Evolutionary conservation across 2,329 filamentous ascomycete genomes (phyloP), one percentile per base, ranked within the genome.

Genomic region (Nannizzia gypsea): DNA sequence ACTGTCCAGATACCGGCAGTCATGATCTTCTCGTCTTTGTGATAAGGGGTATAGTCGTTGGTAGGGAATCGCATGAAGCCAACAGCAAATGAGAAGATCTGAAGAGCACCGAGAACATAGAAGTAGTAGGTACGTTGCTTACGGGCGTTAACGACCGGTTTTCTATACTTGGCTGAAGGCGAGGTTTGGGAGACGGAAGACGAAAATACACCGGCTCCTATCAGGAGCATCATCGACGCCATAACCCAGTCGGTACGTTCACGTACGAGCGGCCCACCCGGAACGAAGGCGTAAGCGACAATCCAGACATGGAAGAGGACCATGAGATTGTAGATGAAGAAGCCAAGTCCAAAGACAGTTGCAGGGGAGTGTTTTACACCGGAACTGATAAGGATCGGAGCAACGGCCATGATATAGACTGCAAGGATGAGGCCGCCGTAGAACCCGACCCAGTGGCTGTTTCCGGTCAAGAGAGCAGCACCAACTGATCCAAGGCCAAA

Each of bases 281-380:
- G 93, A 2, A 99, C 93, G 67, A 99, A 99, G 11, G 93, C 93
- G 68, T 99, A 99, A 1, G 93, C 93, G 9, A 99, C 93, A 38
- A 96, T 88, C 93, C 93, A 99, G 59, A 96, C 90, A 70, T 97
- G 92, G 78, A 96, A 96, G n/a, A 99, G 82, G 3, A 96, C 86
- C 76, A 97, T 77, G 67, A 97, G 81, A 73, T 97, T 96, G 78
- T 97, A 99, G 56, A 95, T 73, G 58, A 96, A 76, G 76, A 96
- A 96, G 3, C 88, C 92, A 13, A 95, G 71, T 2, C 92, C 93
- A 70, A 99, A 99, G 0, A 89, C 89, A 26, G 80, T 80, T 3
- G 85, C 89, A 0, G 90, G 90, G 57, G 80, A 86, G 71, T 89
- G 87, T 68, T 86, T 86, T 26, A 89, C 82, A 26, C 90, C 90